These are phyloP conservation scores for Cyclotella choctawhatcheeana DNA, from an alignment of 108 stramenopile species.

Conservation along the genomic window DNA sequence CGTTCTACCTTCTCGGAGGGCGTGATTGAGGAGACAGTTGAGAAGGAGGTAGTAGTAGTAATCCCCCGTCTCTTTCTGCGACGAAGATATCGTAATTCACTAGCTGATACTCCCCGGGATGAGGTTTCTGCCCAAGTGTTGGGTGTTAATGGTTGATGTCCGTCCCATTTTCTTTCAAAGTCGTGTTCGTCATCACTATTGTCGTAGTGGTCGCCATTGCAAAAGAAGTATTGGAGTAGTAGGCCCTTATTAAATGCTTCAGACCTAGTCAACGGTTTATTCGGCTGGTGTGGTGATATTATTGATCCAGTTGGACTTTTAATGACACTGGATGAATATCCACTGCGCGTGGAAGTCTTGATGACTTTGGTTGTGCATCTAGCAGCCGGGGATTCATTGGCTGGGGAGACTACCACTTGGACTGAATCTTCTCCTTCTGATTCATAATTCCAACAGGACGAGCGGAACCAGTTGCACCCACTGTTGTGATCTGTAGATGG, in stretches of 20 bases:
- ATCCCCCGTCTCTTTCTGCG: conserved; percentile 24
- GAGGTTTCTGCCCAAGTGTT: conserved; percentile 14
- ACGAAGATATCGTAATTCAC: conserved; percentile 18
- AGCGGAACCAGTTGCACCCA: not conserved
- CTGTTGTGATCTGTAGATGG: no score
- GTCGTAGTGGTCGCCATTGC: no score
- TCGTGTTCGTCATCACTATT: conserved; percentile 3
- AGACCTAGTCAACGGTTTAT: conserved; percentile 2
- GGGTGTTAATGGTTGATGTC: conserved; percentile 34
- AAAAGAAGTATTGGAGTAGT: conserved; percentile 16
- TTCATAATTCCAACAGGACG: not conserved
- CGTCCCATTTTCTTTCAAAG: conserved; percentile 23
- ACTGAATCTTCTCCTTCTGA: not conserved
- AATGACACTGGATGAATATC: no score
- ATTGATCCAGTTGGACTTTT: not conserved
- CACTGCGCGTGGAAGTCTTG: conserved; percentile 1
- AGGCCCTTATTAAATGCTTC: conserved; percentile 36
- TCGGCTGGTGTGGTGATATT: not conserved
- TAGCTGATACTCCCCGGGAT: not conserved
- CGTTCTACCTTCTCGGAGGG: no score
- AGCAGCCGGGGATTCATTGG: no score
- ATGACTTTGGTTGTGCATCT: no score
- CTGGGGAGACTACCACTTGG: no score
- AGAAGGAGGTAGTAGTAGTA: not conserved
- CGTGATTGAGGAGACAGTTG: no score